Percentiles rank a stretch among this genome's conserved stretches.
Evolutionary conservation across 148 eudicot species (phyloP).

Genomic region (Dysphania ambrosioides): DNA sequence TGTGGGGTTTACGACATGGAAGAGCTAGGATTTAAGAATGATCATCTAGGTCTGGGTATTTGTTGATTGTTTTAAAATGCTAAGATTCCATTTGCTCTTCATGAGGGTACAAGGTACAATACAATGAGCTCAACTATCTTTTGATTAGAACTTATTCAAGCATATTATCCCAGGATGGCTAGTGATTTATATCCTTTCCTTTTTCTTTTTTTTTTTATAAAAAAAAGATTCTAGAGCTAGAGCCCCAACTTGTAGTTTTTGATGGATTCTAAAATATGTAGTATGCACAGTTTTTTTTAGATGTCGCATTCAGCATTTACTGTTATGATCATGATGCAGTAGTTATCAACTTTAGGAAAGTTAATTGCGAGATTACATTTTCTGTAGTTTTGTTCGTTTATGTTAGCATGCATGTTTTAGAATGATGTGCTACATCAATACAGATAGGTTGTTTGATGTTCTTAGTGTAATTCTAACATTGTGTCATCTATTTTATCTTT

Average conservation of each 20-base stretch:
- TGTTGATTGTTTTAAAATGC: neutral
- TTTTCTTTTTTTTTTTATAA: too few species aligned
- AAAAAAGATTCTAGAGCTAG: too few species aligned
- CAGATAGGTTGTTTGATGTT: neutral
- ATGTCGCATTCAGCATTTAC: neutral
- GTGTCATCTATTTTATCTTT: slow-evolving; percentile 2
- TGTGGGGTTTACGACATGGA: neutral
- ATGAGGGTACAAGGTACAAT: neutral
- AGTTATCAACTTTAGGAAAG: neutral
- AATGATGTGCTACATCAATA: neutral
- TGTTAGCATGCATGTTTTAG: neutral
- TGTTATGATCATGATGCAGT: neutral
- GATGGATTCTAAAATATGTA: neutral
- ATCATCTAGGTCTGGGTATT: neutral
- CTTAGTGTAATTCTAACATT: neutral
- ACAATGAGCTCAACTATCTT: neutral
- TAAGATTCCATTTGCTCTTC: neutral
- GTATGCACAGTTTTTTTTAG: neutral
- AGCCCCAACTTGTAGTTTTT: neutral
- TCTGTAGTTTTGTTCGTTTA: neutral
- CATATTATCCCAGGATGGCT: neutral
- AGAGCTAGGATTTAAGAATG: slow-evolving; percentile 3
- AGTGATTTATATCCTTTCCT: too few species aligned
- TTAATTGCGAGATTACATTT: neutral
- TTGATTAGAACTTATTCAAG: neutral